phyloP scores from a whole-genome alignment of 495 filamentous ascomycete species.

The Pyrenula aspistea region DNA sequence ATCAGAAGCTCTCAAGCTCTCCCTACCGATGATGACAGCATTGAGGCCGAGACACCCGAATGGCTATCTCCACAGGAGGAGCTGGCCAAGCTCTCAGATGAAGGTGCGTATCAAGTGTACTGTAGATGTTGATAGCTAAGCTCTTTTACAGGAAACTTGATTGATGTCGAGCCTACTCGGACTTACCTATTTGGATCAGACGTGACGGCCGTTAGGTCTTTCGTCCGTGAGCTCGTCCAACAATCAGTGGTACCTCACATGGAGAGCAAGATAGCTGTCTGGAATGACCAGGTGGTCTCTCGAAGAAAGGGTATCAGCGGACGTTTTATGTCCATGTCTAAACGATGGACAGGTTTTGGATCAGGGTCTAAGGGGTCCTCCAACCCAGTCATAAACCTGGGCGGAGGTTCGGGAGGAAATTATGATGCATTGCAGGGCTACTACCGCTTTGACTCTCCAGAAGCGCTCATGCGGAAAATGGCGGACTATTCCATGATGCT shows the following conservation, averaged over 20 bases:
- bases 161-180: constrained; percentile 56
- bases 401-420: constrained; percentile 40
- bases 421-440: constrained; percentile 68
- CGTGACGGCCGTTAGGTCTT: constrained; percentile 68
- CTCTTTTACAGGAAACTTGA: constrained; percentile 21
- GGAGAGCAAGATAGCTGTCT: constrained; percentile 79
- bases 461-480: constrained; percentile 84
- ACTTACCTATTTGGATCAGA: constrained; percentile 88
- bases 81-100: constrained; percentile 53
- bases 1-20: constrained; percentile 75
- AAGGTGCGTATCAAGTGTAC: constrained; percentile 26
- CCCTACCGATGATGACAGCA: constrained; percentile 84
- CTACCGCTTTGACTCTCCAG: constrained; percentile 71
- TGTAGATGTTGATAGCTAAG: constrained; percentile 9
- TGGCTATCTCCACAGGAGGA: constrained; percentile 88
- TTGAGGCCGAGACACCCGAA: constrained; percentile 63
- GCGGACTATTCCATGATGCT: constrained; percentile 96
- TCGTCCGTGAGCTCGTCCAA: constrained; percentile 84
- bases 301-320: constrained; percentile 75
- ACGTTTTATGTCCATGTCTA: constrained; percentile 82
- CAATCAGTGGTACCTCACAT: constrained; percentile 89
- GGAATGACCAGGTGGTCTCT: constrained; percentile 98
- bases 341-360: constrained; percentile 74
- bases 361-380: constrained; percentile 29
- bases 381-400: background rate